Evolutionary conservation across 768 basidiomycete genomes (phyloP).

Genomic region (Leccinum incarnatum): DNA sequence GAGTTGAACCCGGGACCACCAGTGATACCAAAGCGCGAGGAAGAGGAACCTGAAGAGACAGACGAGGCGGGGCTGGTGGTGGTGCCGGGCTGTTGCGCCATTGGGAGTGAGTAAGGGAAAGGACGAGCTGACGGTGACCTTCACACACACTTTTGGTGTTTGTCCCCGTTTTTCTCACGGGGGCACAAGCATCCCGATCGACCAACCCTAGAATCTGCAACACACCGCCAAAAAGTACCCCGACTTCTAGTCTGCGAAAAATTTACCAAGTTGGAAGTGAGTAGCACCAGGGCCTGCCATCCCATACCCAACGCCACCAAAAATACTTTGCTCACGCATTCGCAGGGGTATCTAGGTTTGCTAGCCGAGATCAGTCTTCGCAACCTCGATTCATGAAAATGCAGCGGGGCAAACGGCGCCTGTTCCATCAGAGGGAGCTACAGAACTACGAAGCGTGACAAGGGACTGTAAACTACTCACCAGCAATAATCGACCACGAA

Average conservation of each 20-base stretch:
- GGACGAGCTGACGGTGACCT: slow-evolving; percentile 5
- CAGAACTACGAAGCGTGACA: not conserved
- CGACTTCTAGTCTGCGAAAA: not conserved
- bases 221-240: too few relatives aligned
- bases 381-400: not conserved
- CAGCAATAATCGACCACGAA: not conserved
- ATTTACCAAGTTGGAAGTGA: not conserved
- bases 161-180: not conserved
- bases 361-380: not conserved
- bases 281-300: not conserved
- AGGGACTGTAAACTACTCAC: not conserved
- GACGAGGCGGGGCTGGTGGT: slow-evolving; percentile 5
- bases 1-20: slow-evolving; percentile 26
- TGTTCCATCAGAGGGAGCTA: not conserved
- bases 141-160: slow-evolving; percentile 6
- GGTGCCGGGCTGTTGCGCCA: slow-evolving; percentile 22
- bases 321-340: not conserved
- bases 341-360: not conserved
- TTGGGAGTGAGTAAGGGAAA: slow-evolving; percentile 1
- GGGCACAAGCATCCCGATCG: not conserved
- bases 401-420: not conserved
- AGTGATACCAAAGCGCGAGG: slow-evolving; percentile 19
- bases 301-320: not conserved
- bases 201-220: too few relatives aligned
- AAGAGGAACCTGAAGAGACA: slow-evolving; percentile 1